phyloP scores from a whole-genome alignment of 2,329 filamentous ascomycete species.

The Fusarium neocosmosporiellum region DNA sequence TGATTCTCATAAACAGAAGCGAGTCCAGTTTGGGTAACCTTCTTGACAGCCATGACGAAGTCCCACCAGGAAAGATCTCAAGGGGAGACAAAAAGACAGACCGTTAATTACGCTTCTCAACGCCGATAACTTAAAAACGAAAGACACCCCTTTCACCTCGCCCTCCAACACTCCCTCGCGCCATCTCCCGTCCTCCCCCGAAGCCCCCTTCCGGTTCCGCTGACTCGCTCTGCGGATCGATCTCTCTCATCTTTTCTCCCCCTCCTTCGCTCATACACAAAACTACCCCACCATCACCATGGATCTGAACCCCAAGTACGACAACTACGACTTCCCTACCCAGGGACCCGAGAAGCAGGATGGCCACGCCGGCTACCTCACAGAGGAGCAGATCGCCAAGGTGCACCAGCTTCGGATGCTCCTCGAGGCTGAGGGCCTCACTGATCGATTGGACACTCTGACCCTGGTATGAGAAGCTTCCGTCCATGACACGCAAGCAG shows the following conservation, averaged over 20 bases:
- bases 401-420: conserved; percentile 85
- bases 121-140: conserved; percentile 31
- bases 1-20: conserved; percentile 34
- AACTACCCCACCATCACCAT: conserved; percentile 52
- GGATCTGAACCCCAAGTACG: conserved; percentile 86
- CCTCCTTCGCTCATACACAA: conserved; percentile 11
- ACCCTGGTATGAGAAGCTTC: conserved; percentile 75
- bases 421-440: conserved; percentile 87
- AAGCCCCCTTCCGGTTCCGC: neutral
- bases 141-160: conserved; percentile 32
- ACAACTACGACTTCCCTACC: conserved; percentile 93
- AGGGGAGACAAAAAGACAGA: conserved; percentile 40
- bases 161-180: conserved; percentile 9
- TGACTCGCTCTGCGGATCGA: conserved; percentile 17
- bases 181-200: conserved; percentile 6
- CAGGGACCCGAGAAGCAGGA: conserved; percentile 74
- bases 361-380: conserved; percentile 91
- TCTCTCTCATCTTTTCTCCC: conserved; percentile 8
- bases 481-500: conserved; percentile 7
- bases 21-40: conserved; percentile 41
- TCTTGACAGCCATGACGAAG: conserved; percentile 45
- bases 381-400: conserved; percentile 87
- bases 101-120: conserved; percentile 46
- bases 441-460: conserved; percentile 88
- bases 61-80: conserved; percentile 44